Evolutionary conservation across 1,139 yeast genomes (phyloP).

Genomic region (Lizanozyma gosingica): DNA sequence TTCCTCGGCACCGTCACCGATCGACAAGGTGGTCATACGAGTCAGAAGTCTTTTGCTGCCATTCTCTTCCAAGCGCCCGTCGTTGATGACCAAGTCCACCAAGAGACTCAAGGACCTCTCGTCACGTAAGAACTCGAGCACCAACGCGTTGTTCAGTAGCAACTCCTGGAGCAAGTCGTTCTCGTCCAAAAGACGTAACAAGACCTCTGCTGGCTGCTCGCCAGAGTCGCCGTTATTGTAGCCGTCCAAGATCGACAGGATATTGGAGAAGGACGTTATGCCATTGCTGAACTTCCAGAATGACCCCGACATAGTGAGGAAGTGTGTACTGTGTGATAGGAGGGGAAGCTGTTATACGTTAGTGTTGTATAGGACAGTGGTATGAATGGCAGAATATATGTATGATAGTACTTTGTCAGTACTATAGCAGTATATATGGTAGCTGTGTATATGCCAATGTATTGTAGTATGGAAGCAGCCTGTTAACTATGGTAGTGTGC

Average conservation of each 20-base stretch:
- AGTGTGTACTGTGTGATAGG: too few relatives aligned
- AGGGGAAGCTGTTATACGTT: too few relatives aligned
- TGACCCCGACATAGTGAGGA: conserved; percentile 53
- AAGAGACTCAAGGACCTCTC: conserved; percentile 58
- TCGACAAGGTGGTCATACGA: conserved; percentile 2
- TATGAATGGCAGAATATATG: too few relatives aligned
- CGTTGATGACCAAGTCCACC: conserved; percentile 57
- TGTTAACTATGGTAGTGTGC: too few relatives aligned
- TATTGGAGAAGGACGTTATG: conserved; percentile 65
- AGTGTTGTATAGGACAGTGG: too few relatives aligned
- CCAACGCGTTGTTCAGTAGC: conserved; percentile 70
- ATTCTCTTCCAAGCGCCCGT: conserved; percentile 4
- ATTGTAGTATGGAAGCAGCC: too few relatives aligned
- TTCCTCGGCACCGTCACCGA: not conserved
- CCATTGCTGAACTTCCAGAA: conserved; percentile 92
- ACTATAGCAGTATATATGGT: too few relatives aligned
- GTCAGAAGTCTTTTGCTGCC: not conserved
- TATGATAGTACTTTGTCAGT: too few relatives aligned
- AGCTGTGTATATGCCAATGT: too few relatives aligned
- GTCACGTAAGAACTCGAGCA: conserved; percentile 73
- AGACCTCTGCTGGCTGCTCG: conserved; percentile 22
- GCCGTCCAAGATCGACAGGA: conserved; percentile 62
- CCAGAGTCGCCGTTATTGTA: conserved; percentile 22
- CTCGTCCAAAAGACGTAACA: conserved; percentile 73
- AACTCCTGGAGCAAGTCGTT: conserved; percentile 81